phyloP scores from a whole-genome alignment of 139 green algal genomes.

The Gonium pectorale region DNA sequence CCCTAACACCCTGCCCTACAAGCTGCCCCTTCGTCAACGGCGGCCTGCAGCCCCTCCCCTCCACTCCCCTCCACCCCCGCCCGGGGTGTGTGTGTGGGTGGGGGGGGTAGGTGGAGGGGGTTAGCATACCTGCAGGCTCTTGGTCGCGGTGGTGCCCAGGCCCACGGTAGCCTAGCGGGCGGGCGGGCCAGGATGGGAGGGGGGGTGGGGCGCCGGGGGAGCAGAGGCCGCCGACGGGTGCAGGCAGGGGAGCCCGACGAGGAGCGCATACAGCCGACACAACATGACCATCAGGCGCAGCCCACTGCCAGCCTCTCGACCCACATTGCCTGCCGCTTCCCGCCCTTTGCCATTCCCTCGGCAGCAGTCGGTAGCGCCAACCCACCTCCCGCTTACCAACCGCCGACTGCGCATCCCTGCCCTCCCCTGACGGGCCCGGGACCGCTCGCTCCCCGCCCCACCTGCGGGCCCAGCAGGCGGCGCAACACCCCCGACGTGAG shows the following conservation, averaged over 20 bases:
- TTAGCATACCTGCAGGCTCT: slow-evolving; percentile 9
- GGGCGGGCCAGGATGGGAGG: background rate
- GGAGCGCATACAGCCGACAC: too few species aligned
- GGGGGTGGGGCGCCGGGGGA: background rate
- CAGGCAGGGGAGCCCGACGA: background rate
- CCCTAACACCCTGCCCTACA: background rate
- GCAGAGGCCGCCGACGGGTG: background rate
- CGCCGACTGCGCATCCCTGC: background rate
- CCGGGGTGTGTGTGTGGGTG: background rate
- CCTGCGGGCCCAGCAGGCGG: slow-evolving; percentile 30
- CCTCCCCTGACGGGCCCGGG: background rate
- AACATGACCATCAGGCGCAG: too few species aligned
- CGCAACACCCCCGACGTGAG: slow-evolving; percentile 31
- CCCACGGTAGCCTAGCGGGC: background rate
- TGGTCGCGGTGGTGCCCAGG: slow-evolving; percentile 10
- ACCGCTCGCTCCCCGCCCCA: background rate
- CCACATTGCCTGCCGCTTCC: too few species aligned
- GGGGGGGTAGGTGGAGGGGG: background rate
- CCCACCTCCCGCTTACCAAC: background rate
- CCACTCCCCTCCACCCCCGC: background rate
- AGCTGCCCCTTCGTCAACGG: background rate
- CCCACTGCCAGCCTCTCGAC: too few species aligned
- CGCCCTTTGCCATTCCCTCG: too few species aligned
- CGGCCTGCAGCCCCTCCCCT: background rate
- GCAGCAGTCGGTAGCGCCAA: background rate